Evolutionary conservation across 768 basidiomycete species (phyloP).

Genomic region (Rossbeevera mucosa): DNA sequence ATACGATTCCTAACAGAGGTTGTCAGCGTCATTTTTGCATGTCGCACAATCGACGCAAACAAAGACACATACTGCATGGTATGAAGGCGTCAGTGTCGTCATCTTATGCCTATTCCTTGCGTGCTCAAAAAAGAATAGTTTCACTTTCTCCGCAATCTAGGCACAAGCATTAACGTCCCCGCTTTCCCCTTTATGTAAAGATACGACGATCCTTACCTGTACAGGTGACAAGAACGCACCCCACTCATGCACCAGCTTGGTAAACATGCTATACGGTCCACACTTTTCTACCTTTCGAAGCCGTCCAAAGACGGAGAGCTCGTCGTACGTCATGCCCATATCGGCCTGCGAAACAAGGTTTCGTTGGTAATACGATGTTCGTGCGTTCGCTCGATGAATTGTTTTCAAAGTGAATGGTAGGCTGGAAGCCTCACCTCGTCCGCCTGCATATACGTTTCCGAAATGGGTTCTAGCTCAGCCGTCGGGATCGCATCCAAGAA

Average conservation of each 20-base stretch:
- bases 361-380: too few species aligned
- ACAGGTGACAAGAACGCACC: constrained; percentile 75
- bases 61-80: constrained; percentile 72
- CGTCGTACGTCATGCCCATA: constrained; percentile 99
- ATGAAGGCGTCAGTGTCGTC: constrained; percentile 91
- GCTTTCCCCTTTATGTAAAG: neutral
- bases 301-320: constrained; percentile 88
- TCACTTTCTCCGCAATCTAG: constrained; percentile 93
- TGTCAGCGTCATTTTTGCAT: neutral
- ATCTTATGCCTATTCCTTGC: constrained; percentile 98
- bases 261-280: constrained; percentile 97
- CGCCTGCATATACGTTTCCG: constrained; percentile 88
- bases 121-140: constrained; percentile 94
- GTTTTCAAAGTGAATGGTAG: neutral
- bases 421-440: constrained; percentile 66
- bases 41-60: neutral
- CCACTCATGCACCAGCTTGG: constrained; percentile 94
- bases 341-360: too few species aligned
- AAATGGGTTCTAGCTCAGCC: constrained; percentile 94
- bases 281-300: constrained; percentile 96
- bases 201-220: constrained; percentile 46
- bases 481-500: constrained; percentile 92
- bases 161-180: neutral
- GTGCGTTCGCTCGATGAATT: neutral
- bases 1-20: constrained; percentile 71